Evolutionary conservation across 1,284 basidiomycete species (phyloP), one percentile per base, ranked within the genome.

Genomic region (Abortiporus biennis): DNA sequence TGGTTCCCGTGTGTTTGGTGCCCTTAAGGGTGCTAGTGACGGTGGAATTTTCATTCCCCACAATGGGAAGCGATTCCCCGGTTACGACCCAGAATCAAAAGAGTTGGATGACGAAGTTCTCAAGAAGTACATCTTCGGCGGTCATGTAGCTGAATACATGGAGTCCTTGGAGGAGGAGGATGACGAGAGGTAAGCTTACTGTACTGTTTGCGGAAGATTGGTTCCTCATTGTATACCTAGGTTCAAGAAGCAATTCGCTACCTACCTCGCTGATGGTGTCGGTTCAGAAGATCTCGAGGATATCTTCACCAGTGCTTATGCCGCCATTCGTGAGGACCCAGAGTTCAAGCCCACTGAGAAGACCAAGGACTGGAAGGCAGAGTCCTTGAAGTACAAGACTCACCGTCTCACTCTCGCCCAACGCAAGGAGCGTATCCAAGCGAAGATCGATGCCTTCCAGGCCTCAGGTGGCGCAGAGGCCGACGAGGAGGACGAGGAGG

Each of bases 121-220:
- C 57, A 92, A 95, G 67, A 94, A 93, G 72, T 99, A 99, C 77
- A 99, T 99, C 67, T 92, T 80, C 61, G 95, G 93, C 66, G 94
- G 94, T 43, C 94, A 99, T 67, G 85, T 99, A 48, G 92, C 96
- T 49, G 96, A 99, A 71, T 99, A 98, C 79, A 99, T 99, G 96
- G 92, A 99, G 74, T 88, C 84, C 40, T 76, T 99, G 47, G 96
- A 99, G 74, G 96, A 99, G 79, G 96, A 99, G 73, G 96, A 99
- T 65, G 96, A 98, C 62, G 86, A 90, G 46, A 55, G 60, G 47
- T 53, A 48, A 53, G 47, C 47, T 3, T 23, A 6, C 15, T 40
- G 15, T 1, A n/a, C 5, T 25, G 31, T 20, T 27, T 24, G 12
- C 21, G 2, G 15, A 37, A n/a, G n/a, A n/a, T 29, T 16, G 13